phyloP scores from a whole-genome alignment of 441 rosid species.

The Flueggea neowawraea region DNA sequence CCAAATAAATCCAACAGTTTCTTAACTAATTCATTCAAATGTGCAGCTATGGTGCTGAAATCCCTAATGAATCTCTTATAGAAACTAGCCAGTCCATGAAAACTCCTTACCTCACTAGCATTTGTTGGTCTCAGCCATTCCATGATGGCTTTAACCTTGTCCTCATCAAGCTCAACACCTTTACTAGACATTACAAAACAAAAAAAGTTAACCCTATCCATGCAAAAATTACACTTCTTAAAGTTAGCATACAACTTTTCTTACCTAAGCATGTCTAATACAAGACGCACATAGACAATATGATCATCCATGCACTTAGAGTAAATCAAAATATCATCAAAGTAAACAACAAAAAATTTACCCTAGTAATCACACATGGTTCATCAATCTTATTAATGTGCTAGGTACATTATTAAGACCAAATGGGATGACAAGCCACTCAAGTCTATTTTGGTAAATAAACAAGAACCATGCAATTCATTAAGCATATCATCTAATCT shows the following conservation, averaged over 20 bases:
- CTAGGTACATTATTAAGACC: slow-evolving; percentile 1
- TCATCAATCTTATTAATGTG: slow-evolving; percentile 5
- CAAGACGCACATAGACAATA: background rate
- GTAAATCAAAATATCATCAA: background rate
- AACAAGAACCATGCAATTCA: background rate
- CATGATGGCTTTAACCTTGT: slow-evolving; percentile 2
- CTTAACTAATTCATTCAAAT: background rate
- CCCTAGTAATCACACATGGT: background rate
- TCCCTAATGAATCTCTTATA: slow-evolving; percentile 1
- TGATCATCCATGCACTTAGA: background rate
- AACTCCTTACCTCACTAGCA: background rate
- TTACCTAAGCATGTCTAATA: background rate
- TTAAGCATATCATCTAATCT: background rate
- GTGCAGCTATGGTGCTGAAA: background rate
- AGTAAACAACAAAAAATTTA: background rate
- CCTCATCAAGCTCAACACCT: slow-evolving; percentile 5
- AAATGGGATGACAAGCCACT: slow-evolving; percentile 2
- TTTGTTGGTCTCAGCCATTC: background rate
- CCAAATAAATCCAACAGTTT: slow-evolving; percentile 1
- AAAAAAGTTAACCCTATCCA: background rate
- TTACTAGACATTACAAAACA: background rate
- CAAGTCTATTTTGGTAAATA: background rate
- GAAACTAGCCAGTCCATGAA: background rate
- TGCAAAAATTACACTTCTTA: slow-evolving; percentile 1
- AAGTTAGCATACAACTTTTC: background rate